Base-by-base conservation (phyloP, 2,329 filamentous ascomycete genomes). In the Ilyonectria destructans region DNA sequence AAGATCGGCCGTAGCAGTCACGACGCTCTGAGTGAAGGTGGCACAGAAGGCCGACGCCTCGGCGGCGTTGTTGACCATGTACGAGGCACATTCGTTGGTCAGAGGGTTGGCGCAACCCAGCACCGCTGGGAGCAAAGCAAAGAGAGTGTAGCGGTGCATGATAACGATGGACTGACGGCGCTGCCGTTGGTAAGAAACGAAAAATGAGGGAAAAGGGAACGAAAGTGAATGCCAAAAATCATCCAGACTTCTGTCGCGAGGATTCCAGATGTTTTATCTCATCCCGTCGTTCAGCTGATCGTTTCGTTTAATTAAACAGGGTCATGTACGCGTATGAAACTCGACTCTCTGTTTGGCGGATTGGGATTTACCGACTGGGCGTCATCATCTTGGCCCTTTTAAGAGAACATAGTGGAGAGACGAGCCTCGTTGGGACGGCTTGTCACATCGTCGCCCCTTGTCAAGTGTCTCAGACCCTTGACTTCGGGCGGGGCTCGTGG, bases 1-100 rank as follows among this genome's bases (percentile, higher is more conserved):
- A 13, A 76, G 71, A 29, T 66, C 73, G 1, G 79, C 72, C 13
- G 76, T 75, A 21, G 77, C 75, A 10, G 76, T 77, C 9, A 74
- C 74, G 15, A 29, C 40, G 59, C 43, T 46, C 58, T 70, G 62
- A 21, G 59, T 68, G 31, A 71, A 59, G 15, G 71, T 74, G 3
- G 72, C 67, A 33, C 74, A 75, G 10, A 69, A 69, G 12, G 68
- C 48, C 4, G 62, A 59, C 9, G 69, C 69, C 15, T 62, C 65
- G 43, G 69, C 69, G 23, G 60, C 58, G 43, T 72, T 70, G 43
- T 69, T 63, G 9, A 63, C 64, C 17, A 74, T 68, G 31, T 65
- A 67, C n/a, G 54, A 68, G 26, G 74, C 74, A 45, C 73, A 75
- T 29, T 64, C 60, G 62, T 76, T 76, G 33, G 66, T 59, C 46